Conservation (phyloP, 2,329 filamentous ascomycete species). For the Stagonosporopsis rhizophila region DNA sequence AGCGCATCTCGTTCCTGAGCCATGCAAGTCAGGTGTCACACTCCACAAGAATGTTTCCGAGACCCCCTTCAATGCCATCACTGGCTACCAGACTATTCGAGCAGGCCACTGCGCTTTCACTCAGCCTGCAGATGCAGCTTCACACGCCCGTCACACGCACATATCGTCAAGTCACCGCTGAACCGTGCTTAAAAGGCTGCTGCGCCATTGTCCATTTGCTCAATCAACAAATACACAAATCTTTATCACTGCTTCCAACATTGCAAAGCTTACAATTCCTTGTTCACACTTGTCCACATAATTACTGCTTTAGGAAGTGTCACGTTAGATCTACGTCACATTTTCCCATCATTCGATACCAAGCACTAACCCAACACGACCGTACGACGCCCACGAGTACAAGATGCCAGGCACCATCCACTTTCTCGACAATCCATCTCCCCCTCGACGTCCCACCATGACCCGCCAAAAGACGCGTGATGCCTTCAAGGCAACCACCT, state of each 20-base stretch:
- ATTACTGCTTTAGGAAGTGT: constrained; percentile 5
- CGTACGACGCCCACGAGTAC: not conserved
- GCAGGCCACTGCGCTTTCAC: constrained; percentile 13
- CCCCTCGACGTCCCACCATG: constrained; percentile 22
- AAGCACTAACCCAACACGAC: constrained; percentile 3
- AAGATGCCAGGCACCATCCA: constrained; percentile 8
- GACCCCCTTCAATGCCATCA: constrained; percentile 10
- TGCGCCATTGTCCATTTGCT: not conserved
- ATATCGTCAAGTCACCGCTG: not conserved
- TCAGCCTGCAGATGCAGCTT: constrained; percentile 12
- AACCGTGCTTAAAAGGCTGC: constrained; percentile 1
- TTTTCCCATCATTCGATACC: constrained; percentile 7
- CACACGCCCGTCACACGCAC: constrained; percentile 10
- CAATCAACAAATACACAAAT: not conserved
- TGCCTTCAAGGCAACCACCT: constrained; percentile 35
- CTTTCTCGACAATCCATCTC: not conserved
- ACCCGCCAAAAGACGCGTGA: constrained; percentile 32
- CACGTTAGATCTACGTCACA: constrained; percentile 19
- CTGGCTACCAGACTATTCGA: constrained; percentile 14
- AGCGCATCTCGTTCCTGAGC: constrained; percentile 1
- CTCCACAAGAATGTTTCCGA: not conserved
- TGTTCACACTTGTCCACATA: not conserved
- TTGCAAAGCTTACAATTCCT: not conserved
- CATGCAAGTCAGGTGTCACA: constrained; percentile 7
- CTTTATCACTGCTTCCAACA: not conserved